Percentiles rank a stretch among this genome's conserved stretches.
Conservation (phyloP, 75 land plant species). For the Sequoiadendron giganteum region DNA sequence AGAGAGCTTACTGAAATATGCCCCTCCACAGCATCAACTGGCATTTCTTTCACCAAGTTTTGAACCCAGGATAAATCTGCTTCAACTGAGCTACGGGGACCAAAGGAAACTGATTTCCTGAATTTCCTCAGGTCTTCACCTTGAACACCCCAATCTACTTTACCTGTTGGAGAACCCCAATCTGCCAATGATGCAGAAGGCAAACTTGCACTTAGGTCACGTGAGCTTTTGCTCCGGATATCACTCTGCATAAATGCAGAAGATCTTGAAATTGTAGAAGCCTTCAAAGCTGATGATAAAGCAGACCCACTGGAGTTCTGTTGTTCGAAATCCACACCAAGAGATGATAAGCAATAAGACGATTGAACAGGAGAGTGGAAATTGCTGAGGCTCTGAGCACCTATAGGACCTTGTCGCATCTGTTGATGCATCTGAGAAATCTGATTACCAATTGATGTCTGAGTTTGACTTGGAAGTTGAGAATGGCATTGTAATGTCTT, state of each 20-base stretch:
- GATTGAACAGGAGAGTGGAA: slow-evolving; percentile 24
- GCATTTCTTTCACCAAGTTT: slow-evolving; percentile 40
- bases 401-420: slow-evolving; percentile 36
- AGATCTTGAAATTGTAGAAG: slow-evolving; percentile 19
- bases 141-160: slow-evolving; percentile 66
- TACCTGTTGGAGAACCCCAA: slow-evolving; percentile 74
- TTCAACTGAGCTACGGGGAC: slow-evolving; percentile 36
- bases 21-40: slow-evolving; percentile 13
- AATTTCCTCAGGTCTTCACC: slow-evolving; percentile 61
- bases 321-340: slow-evolving; percentile 23
- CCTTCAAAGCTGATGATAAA: slow-evolving; percentile 15
- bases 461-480: slow-evolving; percentile 34
- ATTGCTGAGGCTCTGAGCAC: slow-evolving; percentile 46
- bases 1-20: background rate
- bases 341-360: slow-evolving; percentile 20
- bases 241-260: slow-evolving; percentile 47
- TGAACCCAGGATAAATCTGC: slow-evolving; percentile 72
- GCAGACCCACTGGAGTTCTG: background rate
- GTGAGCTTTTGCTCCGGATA: slow-evolving; percentile 34
- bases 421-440: slow-evolving; percentile 18
- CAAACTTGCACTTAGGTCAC: slow-evolving; percentile 21
- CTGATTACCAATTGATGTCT: slow-evolving; percentile 12
- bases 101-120: slow-evolving; percentile 71
- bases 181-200: slow-evolving; percentile 21
- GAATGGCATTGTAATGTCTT: slow-evolving; percentile 26